Evolutionary conservation across 495 filamentous ascomycete species (phyloP), one percentile per base, ranked within the genome.

Genomic region (Parathielavia appendiculata): DNA sequence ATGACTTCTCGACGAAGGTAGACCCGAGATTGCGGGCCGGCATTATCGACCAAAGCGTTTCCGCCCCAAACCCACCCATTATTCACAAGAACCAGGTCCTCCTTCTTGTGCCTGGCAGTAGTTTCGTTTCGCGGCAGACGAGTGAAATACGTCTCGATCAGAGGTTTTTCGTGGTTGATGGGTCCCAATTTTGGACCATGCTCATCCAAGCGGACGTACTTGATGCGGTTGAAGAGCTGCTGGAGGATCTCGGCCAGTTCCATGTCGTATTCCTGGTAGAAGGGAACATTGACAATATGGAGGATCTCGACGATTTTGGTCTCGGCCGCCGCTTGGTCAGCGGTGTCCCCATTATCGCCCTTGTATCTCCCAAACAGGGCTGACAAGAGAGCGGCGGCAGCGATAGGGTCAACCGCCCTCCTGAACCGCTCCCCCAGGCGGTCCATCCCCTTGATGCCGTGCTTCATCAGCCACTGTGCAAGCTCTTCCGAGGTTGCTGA

Each of bases 41-140:
- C 95, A 68, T 96, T 92, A 71, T 99, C 95, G 23, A 87, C 83
- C 73, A 97, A 81, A 0, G 91, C 91, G 67, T 96, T 91, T 14
- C 93, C 91, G 60, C 89, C 91, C 95, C 95, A 99, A 19, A 97
- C 90, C 95, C 95, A 99, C 57, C 95, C 95, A 68, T 99, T 99
- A 73, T 96, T 97, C 34, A 86, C 92, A 17, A 99, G 73, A 4
- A 90, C 89, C 36, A 97, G 74, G 48, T 88, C 84, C 56, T 88
- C 88, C 2, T 83, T 76, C 44, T 84, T 83, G 66, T 96, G 86
- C 69, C 89, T 86, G 59, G 81, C 80, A 0, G 95, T 96, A 32
- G 77, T 79, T 7, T 87, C 83, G 60, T 96, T 96, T 34, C 79
- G 67, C 2, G 93, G 90, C 22, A 99, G 81, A 16, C 95, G 85